These are phyloP conservation scores for Hypoxylon sp. DNA, from an alignment of 2,329 filamentous ascomycete genomes.

Conservation along the genomic window DNA sequence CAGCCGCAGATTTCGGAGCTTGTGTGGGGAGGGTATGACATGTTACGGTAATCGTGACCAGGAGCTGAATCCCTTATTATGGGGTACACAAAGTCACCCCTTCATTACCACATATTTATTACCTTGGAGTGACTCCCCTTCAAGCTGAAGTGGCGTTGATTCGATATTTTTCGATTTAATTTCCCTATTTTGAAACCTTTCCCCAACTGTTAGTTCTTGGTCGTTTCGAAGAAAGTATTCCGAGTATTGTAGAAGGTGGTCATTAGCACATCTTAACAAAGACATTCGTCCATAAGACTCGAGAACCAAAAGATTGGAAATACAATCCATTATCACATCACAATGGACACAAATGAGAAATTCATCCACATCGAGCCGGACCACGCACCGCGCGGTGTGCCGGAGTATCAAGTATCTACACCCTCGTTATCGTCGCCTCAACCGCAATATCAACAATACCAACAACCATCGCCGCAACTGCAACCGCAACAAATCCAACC, in stretches of 20 bases:
- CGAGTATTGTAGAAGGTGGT: too few species aligned
- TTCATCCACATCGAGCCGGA: conserved; percentile 18
- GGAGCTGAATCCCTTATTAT: conserved; percentile 22
- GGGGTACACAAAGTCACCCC: too few species aligned
- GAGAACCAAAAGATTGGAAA: conserved; percentile 2
- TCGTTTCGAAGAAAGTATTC: too few species aligned
- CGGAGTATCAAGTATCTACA: too few species aligned
- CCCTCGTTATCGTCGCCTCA: too few species aligned
- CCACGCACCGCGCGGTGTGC: conserved; percentile 10
- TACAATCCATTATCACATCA: too few species aligned
- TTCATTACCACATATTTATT: conserved; percentile 8
- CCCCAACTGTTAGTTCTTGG: not conserved
- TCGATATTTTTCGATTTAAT: conserved; percentile 11
- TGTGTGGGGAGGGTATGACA: too few species aligned
- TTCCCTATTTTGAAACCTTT: not conserved
- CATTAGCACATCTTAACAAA: too few species aligned
- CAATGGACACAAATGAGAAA: conserved; percentile 31
- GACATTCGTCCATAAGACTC: not conserved
- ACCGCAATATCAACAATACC: conserved; percentile 21
- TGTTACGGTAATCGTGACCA: conserved; percentile 4
- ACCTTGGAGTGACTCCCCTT: conserved; percentile 4
- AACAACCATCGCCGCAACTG: too few species aligned
- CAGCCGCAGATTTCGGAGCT: too few species aligned
- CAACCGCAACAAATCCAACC: conserved; percentile 19
- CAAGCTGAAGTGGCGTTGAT: not conserved